Conservation (phyloP, 2,329 filamentous ascomycete genomes). For the Salinomyces thailandicus region DNA sequence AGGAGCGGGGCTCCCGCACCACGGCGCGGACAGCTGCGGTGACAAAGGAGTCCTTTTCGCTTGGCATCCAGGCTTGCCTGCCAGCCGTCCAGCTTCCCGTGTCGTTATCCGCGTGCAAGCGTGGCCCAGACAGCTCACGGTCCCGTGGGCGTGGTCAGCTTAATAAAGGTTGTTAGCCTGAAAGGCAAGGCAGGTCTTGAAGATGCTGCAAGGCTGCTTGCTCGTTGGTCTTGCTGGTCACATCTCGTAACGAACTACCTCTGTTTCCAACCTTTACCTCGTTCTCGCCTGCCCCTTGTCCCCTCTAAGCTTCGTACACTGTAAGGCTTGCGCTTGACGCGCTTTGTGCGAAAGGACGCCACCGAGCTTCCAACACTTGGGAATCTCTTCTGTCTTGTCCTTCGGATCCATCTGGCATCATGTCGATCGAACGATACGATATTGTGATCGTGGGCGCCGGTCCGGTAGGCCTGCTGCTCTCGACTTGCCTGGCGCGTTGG, state of each 20-base stretch:
- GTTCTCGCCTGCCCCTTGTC: too few species aligned
- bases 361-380: neutral
- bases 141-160: too few species aligned
- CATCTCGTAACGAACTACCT: slow-evolving; percentile 2
- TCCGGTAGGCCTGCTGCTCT: slow-evolving; percentile 77
- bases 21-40: too few species aligned
- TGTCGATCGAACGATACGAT: slow-evolving; percentile 35
- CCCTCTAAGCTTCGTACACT: too few species aligned
- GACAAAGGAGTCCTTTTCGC: slow-evolving; percentile 11
- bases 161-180: too few species aligned
- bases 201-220: too few species aligned
- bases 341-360: too few species aligned
- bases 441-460: slow-evolving; percentile 81
- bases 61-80: too few species aligned
- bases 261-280: neutral
- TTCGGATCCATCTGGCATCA: slow-evolving; percentile 1
- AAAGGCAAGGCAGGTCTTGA: too few species aligned
- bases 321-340: neutral
- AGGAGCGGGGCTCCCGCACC: slow-evolving; percentile 5
- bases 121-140: neutral
- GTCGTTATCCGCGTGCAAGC: neutral
- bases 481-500: slow-evolving; percentile 80
- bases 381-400: neutral
- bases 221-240: too few species aligned
- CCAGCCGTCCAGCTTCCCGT: too few species aligned